Conservation (phyloP, 2,329 filamentous ascomycete genomes). For the Rachicladosporium sp. region DNA sequence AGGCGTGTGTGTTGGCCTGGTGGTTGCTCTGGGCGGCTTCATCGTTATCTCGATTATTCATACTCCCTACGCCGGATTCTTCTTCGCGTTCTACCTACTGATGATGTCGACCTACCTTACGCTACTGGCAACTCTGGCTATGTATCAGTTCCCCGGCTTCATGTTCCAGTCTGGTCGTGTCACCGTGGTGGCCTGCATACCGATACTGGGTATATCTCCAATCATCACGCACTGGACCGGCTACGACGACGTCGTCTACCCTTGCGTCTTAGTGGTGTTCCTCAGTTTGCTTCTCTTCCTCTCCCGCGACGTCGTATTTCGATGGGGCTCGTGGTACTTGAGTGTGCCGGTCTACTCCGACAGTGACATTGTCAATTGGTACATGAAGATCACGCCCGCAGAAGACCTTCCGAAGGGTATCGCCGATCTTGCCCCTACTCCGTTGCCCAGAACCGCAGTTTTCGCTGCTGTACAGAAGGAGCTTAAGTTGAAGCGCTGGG, state of each 20-base stretch:
- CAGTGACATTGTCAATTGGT: conserved; percentile 40
- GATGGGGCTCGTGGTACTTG: conserved; percentile 48
- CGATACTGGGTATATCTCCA: conserved; percentile 45
- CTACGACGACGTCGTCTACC: conserved; percentile 45
- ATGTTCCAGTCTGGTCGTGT: conserved; percentile 45
- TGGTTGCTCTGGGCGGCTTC: conserved; percentile 33
- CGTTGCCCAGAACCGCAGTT: conserved; percentile 35
- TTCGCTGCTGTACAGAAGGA: conserved; percentile 35
- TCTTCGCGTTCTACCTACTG: conserved; percentile 49
- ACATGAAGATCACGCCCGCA: conserved; percentile 20
- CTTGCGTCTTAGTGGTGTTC: conserved; percentile 42
- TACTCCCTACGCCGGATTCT: conserved; percentile 34
- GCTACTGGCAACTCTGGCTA: conserved; percentile 37
- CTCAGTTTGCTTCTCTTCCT: conserved; percentile 39
- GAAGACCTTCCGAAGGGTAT: conserved; percentile 31
- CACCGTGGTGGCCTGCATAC: conserved; percentile 43
- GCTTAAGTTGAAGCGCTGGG: conserved; percentile 30
- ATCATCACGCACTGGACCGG: conserved; percentile 42
- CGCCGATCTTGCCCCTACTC: conserved; percentile 38
- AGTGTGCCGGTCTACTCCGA: conserved; percentile 39
- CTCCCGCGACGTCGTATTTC: conserved; percentile 41
- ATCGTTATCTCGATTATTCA: conserved; percentile 34
- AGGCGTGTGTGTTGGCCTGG: conserved; percentile 34
- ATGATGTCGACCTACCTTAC: conserved; percentile 48
- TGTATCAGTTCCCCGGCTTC: conserved; percentile 39